Percentiles rank a stretch among this genome's conserved stretches.
Conservation (phyloP, 2,329 filamentous ascomycete genomes). For the Trichoderma oligosporum region DNA sequence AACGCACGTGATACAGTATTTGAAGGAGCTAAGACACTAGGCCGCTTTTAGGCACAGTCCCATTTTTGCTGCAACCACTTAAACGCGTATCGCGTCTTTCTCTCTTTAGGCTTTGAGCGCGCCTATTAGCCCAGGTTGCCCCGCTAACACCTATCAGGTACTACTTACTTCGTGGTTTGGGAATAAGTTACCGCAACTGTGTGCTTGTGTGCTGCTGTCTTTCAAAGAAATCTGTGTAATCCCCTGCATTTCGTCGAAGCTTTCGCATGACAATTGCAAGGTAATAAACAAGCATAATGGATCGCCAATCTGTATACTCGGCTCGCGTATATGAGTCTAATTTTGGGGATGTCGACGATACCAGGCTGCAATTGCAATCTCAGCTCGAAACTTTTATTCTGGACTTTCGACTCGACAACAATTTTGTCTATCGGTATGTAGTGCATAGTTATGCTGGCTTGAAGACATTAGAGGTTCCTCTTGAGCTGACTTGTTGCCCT, state of each 20-base stretch:
- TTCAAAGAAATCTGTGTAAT: neutral
- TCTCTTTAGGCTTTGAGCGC: slow-evolving; percentile 23
- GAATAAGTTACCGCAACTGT: neutral
- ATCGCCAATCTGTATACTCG: slow-evolving; percentile 82
- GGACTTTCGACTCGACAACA: slow-evolving; percentile 88
- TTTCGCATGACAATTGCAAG: neutral
- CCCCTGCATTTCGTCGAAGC: slow-evolving; percentile 17
- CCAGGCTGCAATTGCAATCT: slow-evolving; percentile 67
- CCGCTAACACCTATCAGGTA: too few relatives aligned
- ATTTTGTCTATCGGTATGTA: slow-evolving; percentile 83
- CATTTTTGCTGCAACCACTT: slow-evolving; percentile 31
- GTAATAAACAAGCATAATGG: slow-evolving; percentile 53
- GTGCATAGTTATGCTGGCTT: neutral
- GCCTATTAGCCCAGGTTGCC: slow-evolving; percentile 23
- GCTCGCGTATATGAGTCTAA: slow-evolving; percentile 73
- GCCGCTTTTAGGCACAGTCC: neutral
- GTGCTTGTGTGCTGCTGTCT: neutral
- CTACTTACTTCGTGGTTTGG: slow-evolving; percentile 5
- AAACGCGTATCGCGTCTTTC: slow-evolving; percentile 28
- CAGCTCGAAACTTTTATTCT: slow-evolving; percentile 88
- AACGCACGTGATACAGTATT: slow-evolving; percentile 13
- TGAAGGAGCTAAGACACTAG: neutral
- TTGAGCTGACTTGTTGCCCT: slow-evolving; percentile 17
- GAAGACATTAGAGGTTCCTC: neutral
- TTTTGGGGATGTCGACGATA: slow-evolving; percentile 63